phyloP scores from a whole-genome alignment of 2,329 filamentous ascomycete species.

The Nigrospora oryzae region DNA sequence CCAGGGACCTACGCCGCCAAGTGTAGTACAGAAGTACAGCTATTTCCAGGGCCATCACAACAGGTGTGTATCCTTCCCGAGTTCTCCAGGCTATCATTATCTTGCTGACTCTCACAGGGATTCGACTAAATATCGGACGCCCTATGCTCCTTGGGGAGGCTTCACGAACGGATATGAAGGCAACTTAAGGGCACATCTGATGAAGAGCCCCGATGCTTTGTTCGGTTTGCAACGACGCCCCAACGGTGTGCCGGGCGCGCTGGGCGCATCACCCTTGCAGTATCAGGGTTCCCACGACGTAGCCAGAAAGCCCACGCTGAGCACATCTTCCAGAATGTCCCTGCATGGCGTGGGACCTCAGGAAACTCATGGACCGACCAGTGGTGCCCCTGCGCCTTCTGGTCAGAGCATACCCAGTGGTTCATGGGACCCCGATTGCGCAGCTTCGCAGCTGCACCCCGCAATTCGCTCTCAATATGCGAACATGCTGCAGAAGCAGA shows the following conservation, averaged over 20 bases:
- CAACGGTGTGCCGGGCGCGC: not conserved
- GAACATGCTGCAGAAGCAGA: conserved; percentile 15
- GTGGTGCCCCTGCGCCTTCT: not conserved
- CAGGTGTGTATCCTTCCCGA: conserved; percentile 28
- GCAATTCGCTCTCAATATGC: conserved; percentile 21
- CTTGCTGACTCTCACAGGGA: conserved; percentile 29
- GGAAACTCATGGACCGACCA: not conserved
- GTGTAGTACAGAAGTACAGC: conserved; percentile 43
- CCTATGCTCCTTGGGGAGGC: conserved; percentile 47
- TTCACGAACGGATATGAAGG: conserved; percentile 56
- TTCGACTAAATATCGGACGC: conserved; percentile 47
- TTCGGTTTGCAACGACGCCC: conserved; percentile 12
- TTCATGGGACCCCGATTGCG: conserved; percentile 2
- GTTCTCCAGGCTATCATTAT: conserved; percentile 8
- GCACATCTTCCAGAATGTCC: too few species aligned
- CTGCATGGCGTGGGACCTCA: not conserved
- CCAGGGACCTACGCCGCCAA: conserved; percentile 16
- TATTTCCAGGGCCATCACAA: conserved; percentile 55
- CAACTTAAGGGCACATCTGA: conserved; percentile 35
- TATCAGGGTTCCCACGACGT: too few species aligned
- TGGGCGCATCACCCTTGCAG: too few species aligned
- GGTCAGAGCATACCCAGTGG: conserved; percentile 2
- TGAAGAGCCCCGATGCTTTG: conserved; percentile 30
- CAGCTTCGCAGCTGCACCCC: conserved; percentile 16
- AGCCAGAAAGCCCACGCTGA: too few species aligned